Percentiles rank a stretch among this genome's conserved stretches.
Conservation (phyloP, 306 rosid species). For the Vigna mungo region DNA sequence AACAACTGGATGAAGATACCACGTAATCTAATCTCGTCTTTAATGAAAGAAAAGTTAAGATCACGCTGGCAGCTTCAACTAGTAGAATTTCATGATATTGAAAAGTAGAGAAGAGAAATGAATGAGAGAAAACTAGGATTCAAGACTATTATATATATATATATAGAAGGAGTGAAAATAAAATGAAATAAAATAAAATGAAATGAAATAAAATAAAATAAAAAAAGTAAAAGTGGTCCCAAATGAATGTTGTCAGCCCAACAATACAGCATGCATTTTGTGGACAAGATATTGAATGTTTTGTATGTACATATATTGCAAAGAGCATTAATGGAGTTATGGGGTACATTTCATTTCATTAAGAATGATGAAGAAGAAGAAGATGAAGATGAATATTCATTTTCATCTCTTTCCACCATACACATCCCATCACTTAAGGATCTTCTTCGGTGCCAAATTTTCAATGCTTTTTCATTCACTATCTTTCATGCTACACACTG, state of each 20-base stretch:
- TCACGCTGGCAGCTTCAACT: constrained; percentile 99
- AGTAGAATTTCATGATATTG: not conserved
- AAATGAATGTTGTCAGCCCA: constrained; percentile 79
- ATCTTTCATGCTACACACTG: too few relatives aligned
- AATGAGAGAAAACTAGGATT: too few relatives aligned
- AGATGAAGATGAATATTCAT: constrained; percentile 51
- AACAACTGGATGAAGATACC: constrained; percentile 85
- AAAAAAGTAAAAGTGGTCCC: constrained; percentile 67
- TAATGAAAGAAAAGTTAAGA: constrained; percentile 66
- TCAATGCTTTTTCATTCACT: too few relatives aligned
- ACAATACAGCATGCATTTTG: constrained; percentile 74
- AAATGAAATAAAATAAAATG: not conserved
- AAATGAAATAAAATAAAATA: too few relatives aligned
- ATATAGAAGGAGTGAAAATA: constrained; percentile 11
- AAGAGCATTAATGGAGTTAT: constrained; percentile 61
- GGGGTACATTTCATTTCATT: constrained; percentile 17
- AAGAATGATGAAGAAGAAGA: too few relatives aligned
- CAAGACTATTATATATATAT: too few relatives aligned
- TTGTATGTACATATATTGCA: constrained; percentile 46
- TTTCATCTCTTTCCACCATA: constrained; percentile 47
- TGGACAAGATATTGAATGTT: constrained; percentile 63
- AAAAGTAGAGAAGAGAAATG: too few relatives aligned
- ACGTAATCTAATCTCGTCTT: constrained; percentile 79
- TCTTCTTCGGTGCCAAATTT: too few relatives aligned
- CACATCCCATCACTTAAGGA: too few relatives aligned